Evolutionary conservation across 768 basidiomycete species (phyloP).

Genomic region (Paxillus involutus): DNA sequence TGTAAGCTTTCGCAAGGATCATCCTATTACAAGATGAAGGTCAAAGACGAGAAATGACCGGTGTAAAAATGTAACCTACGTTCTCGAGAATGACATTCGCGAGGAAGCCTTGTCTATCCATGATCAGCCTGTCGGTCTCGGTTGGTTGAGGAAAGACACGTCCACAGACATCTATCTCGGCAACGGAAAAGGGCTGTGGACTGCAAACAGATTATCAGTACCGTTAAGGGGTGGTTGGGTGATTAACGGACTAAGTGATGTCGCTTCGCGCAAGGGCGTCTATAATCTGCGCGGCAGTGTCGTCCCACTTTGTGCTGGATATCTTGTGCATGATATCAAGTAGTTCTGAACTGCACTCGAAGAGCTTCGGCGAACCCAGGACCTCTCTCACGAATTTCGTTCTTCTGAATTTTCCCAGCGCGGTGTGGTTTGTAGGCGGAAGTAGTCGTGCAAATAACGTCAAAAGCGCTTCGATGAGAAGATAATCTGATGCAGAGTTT

Average conservation of each 20-base stretch:
- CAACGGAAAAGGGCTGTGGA: conserved; percentile 57
- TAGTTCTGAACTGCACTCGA: conserved; percentile 39
- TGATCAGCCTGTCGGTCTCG: conserved; percentile 45
- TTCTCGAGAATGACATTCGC: conserved; percentile 41
- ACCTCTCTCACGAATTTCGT: conserved; percentile 51
- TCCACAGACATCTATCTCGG: conserved; percentile 39
- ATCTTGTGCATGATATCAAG: conserved; percentile 41
- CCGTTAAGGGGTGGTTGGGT: neutral
- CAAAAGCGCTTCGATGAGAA: conserved; percentile 56
- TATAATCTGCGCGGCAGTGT: conserved; percentile 47
- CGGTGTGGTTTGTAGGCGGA: conserved; percentile 40
- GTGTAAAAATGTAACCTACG: conserved; percentile 5
- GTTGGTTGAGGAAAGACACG: conserved; percentile 34
- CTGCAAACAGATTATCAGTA: conserved; percentile 31
- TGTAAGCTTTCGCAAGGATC: conserved; percentile 53
- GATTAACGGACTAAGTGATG: conserved; percentile 45
- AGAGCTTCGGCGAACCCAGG: conserved; percentile 39
- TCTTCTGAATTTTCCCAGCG: conserved; percentile 37
- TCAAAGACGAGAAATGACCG: neutral
- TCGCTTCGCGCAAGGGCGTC: conserved; percentile 46
- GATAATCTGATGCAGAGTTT: conserved; percentile 41
- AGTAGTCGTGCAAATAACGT: conserved; percentile 57
- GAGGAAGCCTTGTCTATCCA: conserved; percentile 52
- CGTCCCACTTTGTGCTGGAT: conserved; percentile 50
- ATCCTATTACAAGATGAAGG: conserved; percentile 32